Evolutionary conservation across 345 rosid genomes (phyloP).

Genomic region (Tarenaya hassleriana): DNA sequence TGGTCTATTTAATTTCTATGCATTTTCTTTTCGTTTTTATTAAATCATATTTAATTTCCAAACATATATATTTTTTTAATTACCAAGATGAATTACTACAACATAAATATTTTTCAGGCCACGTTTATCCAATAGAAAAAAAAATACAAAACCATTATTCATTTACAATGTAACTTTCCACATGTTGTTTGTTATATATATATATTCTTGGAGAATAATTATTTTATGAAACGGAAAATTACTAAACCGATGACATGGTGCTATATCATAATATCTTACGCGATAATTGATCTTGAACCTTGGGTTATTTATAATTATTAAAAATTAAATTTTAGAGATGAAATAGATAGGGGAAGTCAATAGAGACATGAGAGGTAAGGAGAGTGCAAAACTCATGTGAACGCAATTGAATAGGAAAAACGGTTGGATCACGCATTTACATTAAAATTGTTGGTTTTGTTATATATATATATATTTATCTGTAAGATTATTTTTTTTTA

Average conservation of each 20-base stretch:
- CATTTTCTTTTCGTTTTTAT: neutral
- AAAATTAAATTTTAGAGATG: conserved; percentile 9
- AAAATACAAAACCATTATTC: no score
- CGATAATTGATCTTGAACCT: no score
- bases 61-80: neutral
- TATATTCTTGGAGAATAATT: no score
- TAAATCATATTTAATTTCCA: neutral
- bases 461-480: neutral
- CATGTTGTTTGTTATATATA: no score
- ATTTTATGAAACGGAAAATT: no score
- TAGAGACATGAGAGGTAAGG: neutral
- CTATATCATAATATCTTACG: no score
- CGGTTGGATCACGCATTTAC: conserved; percentile 31
- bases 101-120: neutral
- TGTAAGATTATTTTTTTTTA: neutral
- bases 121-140: no score
- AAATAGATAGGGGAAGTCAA: conserved; percentile 7
- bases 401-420: conserved; percentile 22
- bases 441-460: neutral
- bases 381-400: conserved; percentile 33
- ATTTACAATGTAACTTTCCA: no score
- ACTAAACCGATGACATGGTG: no score
- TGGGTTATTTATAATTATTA: conserved; percentile 4
- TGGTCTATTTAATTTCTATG: conserved; percentile 24
- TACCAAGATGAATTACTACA: neutral